Percentiles rank a stretch among this genome's conserved stretches.
phyloP scores from a whole-genome alignment of 441 rosid species.

The Gossypium schwendimanii region DNA sequence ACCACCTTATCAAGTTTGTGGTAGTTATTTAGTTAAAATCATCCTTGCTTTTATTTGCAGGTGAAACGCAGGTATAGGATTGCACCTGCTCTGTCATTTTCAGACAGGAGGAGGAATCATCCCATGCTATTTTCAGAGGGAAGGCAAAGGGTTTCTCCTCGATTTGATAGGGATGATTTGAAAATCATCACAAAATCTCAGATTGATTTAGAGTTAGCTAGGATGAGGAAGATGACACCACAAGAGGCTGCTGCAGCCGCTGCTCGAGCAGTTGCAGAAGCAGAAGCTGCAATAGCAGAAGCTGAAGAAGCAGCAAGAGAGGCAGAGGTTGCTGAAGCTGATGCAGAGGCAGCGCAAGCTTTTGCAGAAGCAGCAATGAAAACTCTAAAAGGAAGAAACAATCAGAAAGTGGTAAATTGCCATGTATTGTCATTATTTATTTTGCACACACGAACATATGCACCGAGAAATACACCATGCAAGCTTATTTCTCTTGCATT shows the following conservation, averaged over 20 bases:
- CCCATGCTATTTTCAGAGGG: constrained; percentile 28
- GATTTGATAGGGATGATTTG: constrained; percentile 44
- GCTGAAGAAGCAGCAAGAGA: constrained; percentile 94
- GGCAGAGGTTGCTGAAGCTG: constrained; percentile 88
- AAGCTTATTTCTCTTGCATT: not conserved
- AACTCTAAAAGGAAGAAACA: constrained; percentile 57
- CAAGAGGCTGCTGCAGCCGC: constrained; percentile 86
- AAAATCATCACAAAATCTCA: constrained; percentile 46
- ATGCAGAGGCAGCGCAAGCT: constrained; percentile 85
- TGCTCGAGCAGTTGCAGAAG: constrained; percentile 83
- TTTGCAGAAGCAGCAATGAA: constrained; percentile 77
- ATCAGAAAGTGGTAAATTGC: constrained; percentile 39
- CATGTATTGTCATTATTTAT: not conserved
- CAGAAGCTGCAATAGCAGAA: constrained; percentile 77
- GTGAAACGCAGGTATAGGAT: constrained; percentile 81
- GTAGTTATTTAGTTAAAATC: not conserved
- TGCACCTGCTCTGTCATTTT: constrained; percentile 38
- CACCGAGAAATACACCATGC: not conserved
- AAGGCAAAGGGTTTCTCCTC: constrained; percentile 40
- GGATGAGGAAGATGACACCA: constrained; percentile 70
- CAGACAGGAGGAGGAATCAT: constrained; percentile 40
- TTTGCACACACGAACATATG: not conserved
- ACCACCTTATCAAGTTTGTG: not conserved
- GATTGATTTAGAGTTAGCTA: constrained; percentile 64
- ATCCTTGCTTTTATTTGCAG: constrained; percentile 28